Evolutionary conservation across 345 rosid species (phyloP).

Genomic region (Camelina sativa): DNA sequence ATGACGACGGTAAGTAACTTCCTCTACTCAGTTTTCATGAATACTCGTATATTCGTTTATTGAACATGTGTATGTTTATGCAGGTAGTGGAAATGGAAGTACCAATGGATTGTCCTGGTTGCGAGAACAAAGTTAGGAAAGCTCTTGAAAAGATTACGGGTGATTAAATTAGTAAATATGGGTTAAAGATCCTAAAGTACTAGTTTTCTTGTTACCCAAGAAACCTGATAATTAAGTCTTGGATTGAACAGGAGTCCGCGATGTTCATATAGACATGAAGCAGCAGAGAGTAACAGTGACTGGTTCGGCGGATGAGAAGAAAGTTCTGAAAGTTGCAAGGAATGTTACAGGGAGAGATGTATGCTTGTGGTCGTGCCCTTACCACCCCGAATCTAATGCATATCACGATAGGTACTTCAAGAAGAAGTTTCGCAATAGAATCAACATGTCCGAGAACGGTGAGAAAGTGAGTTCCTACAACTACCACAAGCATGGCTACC

Average conservation of each 20-base stretch:
- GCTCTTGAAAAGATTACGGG: constrained; percentile 69
- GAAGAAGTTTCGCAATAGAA: constrained; percentile 1
- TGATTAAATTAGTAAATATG: constrained; percentile 9
- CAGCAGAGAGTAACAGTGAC: constrained; percentile 79
- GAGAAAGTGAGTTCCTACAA: constrained; percentile 54
- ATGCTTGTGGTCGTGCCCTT: constrained; percentile 74
- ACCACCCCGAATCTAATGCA: constrained; percentile 55
- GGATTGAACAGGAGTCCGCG: constrained; percentile 61
- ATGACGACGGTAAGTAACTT: constrained; percentile 48
- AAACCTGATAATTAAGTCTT: constrained; percentile 15
- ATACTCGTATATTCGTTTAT: not conserved
- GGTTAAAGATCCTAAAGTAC: not conserved
- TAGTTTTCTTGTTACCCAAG: constrained; percentile 17
- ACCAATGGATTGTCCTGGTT: constrained; percentile 76
- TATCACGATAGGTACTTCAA: constrained; percentile 35
- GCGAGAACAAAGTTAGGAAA: constrained; percentile 63
- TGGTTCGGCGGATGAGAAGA: constrained; percentile 71
- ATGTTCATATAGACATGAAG: constrained; percentile 59
- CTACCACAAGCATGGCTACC: constrained; percentile 56
- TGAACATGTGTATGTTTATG: constrained; percentile 3
- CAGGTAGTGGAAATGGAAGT: constrained; percentile 75
- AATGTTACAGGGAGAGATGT: constrained; percentile 56
- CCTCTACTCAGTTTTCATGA: not conserved
- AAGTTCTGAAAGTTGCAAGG: constrained; percentile 66
- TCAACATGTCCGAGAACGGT: constrained; percentile 34